A percentile compares a stretch with the other conserved stretches of the same genome.
phyloP scores from a whole-genome alignment of 164 flowering plant genomes.

The Umbilicus rupestris region DNA sequence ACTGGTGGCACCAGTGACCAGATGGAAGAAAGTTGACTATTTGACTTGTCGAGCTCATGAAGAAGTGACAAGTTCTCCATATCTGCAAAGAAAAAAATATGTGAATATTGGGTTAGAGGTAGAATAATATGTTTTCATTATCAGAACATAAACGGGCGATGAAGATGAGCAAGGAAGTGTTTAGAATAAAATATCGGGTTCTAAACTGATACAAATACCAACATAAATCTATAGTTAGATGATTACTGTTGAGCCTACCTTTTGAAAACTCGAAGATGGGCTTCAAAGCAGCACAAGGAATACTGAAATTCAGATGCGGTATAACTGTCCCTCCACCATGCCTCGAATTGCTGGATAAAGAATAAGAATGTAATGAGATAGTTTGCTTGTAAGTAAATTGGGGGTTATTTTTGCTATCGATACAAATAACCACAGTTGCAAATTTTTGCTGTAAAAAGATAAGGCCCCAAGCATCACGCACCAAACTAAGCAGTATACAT shows the following conservation, averaged over 20 bases:
- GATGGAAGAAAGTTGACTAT: constrained; percentile 56
- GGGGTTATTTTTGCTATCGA: not conserved
- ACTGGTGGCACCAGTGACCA: constrained; percentile 83
- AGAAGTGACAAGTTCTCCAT: constrained; percentile 48
- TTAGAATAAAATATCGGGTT: too few species aligned
- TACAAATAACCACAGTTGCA: not conserved
- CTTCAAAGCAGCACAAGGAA: constrained; percentile 66
- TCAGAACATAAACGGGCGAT: too few species aligned
- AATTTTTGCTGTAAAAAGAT: not conserved
- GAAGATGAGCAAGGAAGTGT: too few species aligned
- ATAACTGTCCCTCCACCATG: constrained; percentile 78
- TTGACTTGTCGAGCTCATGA: constrained; percentile 54
- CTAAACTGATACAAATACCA: not conserved
- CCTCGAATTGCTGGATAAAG: constrained; percentile 66
- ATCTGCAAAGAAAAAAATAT: constrained; percentile 25
- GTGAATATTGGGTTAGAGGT: not conserved
- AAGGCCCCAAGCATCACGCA: not conserved
- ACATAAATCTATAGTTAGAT: not conserved
- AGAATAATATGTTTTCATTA: not conserved
- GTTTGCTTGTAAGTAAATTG: not conserved
- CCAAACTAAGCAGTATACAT: not conserved
- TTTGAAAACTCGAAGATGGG: constrained; percentile 63
- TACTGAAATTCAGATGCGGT: constrained; percentile 92
- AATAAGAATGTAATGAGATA: constrained; percentile 2
- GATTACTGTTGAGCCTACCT: constrained; percentile 39